These are phyloP conservation scores for Magnusiomyces paraingens DNA, from an alignment of 1,139 yeast species.

Conservation along the genomic window DNA sequence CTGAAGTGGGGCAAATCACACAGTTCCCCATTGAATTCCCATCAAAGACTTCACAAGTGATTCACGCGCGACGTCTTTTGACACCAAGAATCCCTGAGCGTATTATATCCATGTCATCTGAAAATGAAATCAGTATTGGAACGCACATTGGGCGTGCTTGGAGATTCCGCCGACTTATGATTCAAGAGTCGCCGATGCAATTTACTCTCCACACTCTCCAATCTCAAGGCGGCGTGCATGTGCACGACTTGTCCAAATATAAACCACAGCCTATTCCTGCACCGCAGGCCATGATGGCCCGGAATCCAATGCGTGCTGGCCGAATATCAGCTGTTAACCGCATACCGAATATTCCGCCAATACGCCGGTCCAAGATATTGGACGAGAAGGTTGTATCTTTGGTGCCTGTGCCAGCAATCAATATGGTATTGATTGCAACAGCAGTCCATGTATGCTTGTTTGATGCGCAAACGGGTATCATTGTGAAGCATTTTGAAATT, in stretches of 20 bases:
- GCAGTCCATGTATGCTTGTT: constrained; percentile 38
- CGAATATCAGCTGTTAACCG: constrained; percentile 7
- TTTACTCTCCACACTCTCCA: constrained; percentile 12
- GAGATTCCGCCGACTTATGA: constrained; percentile 47
- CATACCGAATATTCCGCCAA: constrained; percentile 3
- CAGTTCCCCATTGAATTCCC: constrained; percentile 12
- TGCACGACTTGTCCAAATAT: constrained; percentile 15
- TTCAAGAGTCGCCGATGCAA: constrained; percentile 34
- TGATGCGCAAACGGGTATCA: constrained; percentile 72
- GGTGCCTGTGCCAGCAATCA: constrained; percentile 29
- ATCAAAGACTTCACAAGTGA: constrained; percentile 28
- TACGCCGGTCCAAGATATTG: constrained; percentile 12
- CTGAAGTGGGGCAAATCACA: constrained; percentile 18
- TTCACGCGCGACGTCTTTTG: constrained; percentile 48
- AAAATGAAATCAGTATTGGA: constrained; percentile 53
- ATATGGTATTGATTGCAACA: constrained; percentile 27
- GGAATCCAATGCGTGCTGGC: constrained; percentile 11
- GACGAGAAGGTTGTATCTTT: constrained; percentile 18
- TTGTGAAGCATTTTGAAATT: constrained; percentile 47
- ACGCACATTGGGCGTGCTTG: constrained; percentile 61
- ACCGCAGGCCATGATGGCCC: constrained; percentile 16
- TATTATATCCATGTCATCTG: constrained; percentile 49
- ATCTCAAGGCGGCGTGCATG: constrained; percentile 9
- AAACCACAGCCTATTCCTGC: constrained; percentile 17
- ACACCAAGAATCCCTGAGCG: constrained; percentile 76